A percentile compares a stretch with the other conserved stretches of the same genome.
phyloP scores from a whole-genome alignment of 202 grass and related monocot genomes.

The Dendrocalamus latiflorus region DNA sequence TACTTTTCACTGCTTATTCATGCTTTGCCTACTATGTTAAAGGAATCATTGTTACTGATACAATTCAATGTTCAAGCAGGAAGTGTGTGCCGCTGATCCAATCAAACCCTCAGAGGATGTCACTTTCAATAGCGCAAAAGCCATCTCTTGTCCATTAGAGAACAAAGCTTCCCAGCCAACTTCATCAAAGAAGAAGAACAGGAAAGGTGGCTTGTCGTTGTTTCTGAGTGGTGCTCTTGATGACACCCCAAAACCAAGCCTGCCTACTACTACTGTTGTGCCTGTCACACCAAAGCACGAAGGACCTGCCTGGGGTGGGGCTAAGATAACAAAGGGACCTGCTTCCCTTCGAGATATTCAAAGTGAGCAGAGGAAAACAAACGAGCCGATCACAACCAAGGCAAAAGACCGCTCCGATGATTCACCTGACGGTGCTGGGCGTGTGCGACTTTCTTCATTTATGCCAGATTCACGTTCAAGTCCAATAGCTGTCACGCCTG shows the following conservation, averaged over 20 bases:
- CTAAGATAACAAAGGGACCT: slow-evolving; percentile 58
- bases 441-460: slow-evolving; percentile 60
- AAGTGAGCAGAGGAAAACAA: slow-evolving; percentile 75
- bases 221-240: slow-evolving; percentile 97
- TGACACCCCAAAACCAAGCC: slow-evolving; percentile 59
- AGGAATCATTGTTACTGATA: slow-evolving; percentile 7
- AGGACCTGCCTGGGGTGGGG: slow-evolving; percentile 94
- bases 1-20: too few species aligned
- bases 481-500: slow-evolving; percentile 54
- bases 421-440: slow-evolving; percentile 39
- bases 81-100: slow-evolving; percentile 31
- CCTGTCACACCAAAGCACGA: slow-evolving; percentile 56
- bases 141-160: slow-evolving; percentile 30
- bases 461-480: slow-evolving; percentile 48
- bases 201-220: slow-evolving; percentile 86
- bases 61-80: slow-evolving; percentile 43
- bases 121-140: slow-evolving; percentile 32
- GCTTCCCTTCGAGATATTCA: slow-evolving; percentile 92
- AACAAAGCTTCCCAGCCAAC: slow-evolving; percentile 50
- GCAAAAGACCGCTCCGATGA: slow-evolving; percentile 43
- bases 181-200: slow-evolving; percentile 87
- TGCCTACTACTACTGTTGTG: slow-evolving; percentile 25
- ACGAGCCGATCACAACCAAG: slow-evolving; percentile 28
- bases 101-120: slow-evolving; percentile 41
- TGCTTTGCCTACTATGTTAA: neutral